Evolutionary conservation across 2,329 filamentous ascomycete species (phyloP).

Genomic region (Penicillium griseofulvum): DNA sequence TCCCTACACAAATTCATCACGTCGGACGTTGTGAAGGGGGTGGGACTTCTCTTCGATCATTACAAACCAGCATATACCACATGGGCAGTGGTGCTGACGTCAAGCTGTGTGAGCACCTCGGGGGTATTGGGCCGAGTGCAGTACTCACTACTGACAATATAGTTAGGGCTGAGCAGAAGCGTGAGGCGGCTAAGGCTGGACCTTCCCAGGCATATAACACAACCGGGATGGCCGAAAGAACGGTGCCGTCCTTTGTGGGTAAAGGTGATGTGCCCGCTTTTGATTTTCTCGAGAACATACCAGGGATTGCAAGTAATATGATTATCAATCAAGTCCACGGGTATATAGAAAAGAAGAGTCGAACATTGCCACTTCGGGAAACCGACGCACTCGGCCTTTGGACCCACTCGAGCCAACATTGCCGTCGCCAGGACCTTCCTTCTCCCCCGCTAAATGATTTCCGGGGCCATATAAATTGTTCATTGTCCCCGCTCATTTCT

Average conservation of each 20-base stretch:
- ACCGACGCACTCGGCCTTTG: constrained; percentile 29
- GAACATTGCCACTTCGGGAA: constrained; percentile 9
- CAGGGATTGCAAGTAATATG: too few species aligned
- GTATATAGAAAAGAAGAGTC: not conserved
- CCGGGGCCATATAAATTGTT: not conserved
- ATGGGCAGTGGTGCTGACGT: constrained; percentile 58
- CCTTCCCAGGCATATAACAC: constrained; percentile 17
- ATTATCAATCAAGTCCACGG: too few species aligned
- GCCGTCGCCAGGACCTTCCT: constrained; percentile 39
- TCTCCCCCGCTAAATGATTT: constrained; percentile 22
- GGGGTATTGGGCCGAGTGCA: constrained; percentile 58
- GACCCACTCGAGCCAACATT: constrained; percentile 36
- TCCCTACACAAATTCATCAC: constrained; percentile 61
- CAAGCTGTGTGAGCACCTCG: constrained; percentile 71
- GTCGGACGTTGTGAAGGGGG: constrained; percentile 51
- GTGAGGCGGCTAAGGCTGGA: constrained; percentile 32
- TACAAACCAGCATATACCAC: constrained; percentile 70
- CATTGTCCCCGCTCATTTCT: not conserved
- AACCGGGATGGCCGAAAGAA: constrained; percentile 14
- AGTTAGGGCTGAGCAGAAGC: constrained; percentile 57
- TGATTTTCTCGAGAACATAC: constrained; percentile 48
- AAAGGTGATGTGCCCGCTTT: constrained; percentile 19
- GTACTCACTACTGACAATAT: constrained; percentile 46
- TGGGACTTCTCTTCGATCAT: constrained; percentile 74
- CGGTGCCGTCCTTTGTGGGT: constrained; percentile 21